Percentiles rank a stretch among this genome's conserved stretches.
Evolutionary conservation across 2,329 filamentous ascomycete genomes (phyloP).

Genomic region (Moelleriella libera): DNA sequence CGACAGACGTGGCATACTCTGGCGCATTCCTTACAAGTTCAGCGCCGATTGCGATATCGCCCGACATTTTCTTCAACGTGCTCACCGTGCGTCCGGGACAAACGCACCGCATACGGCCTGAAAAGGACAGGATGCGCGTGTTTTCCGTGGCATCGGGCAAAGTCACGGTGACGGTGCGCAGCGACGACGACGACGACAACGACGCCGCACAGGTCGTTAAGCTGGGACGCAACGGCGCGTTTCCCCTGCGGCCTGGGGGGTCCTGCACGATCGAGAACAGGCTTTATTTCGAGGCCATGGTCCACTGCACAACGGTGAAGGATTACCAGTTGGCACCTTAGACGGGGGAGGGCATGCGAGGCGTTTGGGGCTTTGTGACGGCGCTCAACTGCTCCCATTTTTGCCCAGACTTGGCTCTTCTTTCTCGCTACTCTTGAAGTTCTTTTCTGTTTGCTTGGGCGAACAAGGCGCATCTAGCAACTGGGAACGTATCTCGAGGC

Average conservation of each 20-base stretch:
- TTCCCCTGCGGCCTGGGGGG: constrained; percentile 24
- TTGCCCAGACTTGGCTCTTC: no score
- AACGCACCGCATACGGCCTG: constrained; percentile 14
- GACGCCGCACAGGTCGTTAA: constrained; percentile 20
- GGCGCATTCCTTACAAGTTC: constrained; percentile 23
- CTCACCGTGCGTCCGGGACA: constrained; percentile 24
- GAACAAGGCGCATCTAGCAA: no score
- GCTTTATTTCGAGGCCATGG: constrained; percentile 26
- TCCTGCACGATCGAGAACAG: constrained; percentile 25
- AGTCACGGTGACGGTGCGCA: constrained; percentile 22
- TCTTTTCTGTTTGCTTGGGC: no score
- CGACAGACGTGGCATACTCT: constrained; percentile 27
- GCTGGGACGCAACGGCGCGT: constrained; percentile 29
- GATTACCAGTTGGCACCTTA: constrained; percentile 7
- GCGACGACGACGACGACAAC: no score
- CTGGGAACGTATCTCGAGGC: no score
- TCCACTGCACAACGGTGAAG: constrained; percentile 24
- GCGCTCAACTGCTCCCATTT: no score
- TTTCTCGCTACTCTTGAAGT: no score
- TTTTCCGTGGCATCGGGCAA: constrained; percentile 28
- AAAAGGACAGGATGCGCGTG: constrained; percentile 18
- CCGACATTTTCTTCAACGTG: constrained; percentile 25
- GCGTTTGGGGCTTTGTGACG: no score
- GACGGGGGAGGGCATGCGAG: background rate
- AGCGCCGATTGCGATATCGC: constrained; percentile 19